A percentile compares a stretch with the other conserved stretches of the same genome.
Conservation (phyloP, 2,329 filamentous ascomycete genomes). For the Tolypocladium pustulatum region DNA sequence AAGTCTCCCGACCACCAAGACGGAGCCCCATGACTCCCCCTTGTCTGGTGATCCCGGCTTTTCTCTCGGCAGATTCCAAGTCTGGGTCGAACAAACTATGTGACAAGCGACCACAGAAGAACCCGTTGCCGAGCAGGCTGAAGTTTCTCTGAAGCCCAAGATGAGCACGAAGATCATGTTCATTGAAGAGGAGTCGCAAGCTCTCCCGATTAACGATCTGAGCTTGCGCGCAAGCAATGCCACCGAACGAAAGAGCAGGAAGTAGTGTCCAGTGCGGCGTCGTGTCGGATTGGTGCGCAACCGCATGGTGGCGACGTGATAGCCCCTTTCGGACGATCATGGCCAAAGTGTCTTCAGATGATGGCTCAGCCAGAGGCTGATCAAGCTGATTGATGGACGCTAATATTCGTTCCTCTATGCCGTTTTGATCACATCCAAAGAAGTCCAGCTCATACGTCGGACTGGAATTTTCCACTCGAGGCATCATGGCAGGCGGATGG, state of each 20-base stretch:
- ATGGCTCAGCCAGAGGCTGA: slow-evolving; percentile 17
- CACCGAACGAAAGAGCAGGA: slow-evolving; percentile 65
- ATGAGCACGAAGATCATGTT: slow-evolving; percentile 62
- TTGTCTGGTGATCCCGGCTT: slow-evolving; percentile 55
- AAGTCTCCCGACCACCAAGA: slow-evolving; percentile 68
- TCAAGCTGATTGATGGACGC: slow-evolving; percentile 37
- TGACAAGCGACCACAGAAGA: slow-evolving; percentile 70
- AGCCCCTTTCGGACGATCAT: slow-evolving; percentile 29
- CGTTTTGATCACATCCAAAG: slow-evolving; percentile 35
- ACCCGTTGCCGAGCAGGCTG: slow-evolving; percentile 73
- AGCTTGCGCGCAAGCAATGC: slow-evolving; percentile 64
- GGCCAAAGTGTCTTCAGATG: slow-evolving; percentile 24
- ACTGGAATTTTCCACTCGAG: slow-evolving; percentile 3
- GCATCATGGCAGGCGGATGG: background rate
- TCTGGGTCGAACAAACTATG: slow-evolving; percentile 79
- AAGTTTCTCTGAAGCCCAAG: slow-evolving; percentile 68
- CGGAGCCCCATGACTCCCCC: slow-evolving; percentile 72
- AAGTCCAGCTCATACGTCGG: slow-evolving; percentile 23
- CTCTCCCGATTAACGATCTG: slow-evolving; percentile 68
- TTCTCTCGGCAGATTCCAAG: slow-evolving; percentile 66
- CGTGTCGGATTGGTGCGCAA: slow-evolving; percentile 18
- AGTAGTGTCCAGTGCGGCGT: slow-evolving; percentile 48
- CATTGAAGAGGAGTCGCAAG: slow-evolving; percentile 62
- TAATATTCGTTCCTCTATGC: slow-evolving; percentile 36
- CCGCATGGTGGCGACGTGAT: slow-evolving; percentile 14